Evolutionary conservation across 2,329 filamentous ascomycete species (phyloP), one percentile per base, ranked within the genome.

Genomic region (Diaporthe helianthi): DNA sequence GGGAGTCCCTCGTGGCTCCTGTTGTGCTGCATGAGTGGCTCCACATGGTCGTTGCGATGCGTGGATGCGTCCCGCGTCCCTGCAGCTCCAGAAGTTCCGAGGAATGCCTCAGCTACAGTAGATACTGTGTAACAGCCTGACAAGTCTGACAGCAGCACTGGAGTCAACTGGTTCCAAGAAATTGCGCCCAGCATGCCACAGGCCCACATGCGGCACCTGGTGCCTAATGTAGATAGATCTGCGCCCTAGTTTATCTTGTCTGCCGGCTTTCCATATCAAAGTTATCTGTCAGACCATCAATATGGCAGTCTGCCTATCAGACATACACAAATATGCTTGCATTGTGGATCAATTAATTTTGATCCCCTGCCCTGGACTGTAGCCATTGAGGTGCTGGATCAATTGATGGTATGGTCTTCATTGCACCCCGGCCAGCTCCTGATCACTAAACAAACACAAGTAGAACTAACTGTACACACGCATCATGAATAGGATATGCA

Each of bases 1-100:
- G 58, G 58, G 26, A 63, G 58, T 13, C 44, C 49, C 26, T 47
- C 41, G 29, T 49, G 58, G 44, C 58, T 63, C 58, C 55, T 61
- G 58, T 10, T 47, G 58, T 47, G 26, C 58, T 61, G 58, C 58
- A 61, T 61, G 55, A 61, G 29, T 47, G 41, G n/a, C 58, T 61
- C 58, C 58, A 61, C 55, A 41, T 9, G 22, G 38, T 31, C 19
- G 38, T 31, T 10, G 22, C 38, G 31, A 46, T 15, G n/a, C n/a
- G n/a, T n/a, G n/a, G n/a, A n/a, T n/a, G n/a, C n/a, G n/a, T n/a
- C n/a, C n/a, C n/a, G 55, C 38, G 55, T 60, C n/a, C 38, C 55
- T 61, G 55, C 55, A 22, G 19, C 15, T 47, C 38, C 55, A 47
- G 55, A 41, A 17, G 19, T 17, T 61, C 41, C 6, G 26, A 61